Base-by-base conservation (phyloP, 306 rosid genomes). In the Amphicarpaea edgeworthii region DNA sequence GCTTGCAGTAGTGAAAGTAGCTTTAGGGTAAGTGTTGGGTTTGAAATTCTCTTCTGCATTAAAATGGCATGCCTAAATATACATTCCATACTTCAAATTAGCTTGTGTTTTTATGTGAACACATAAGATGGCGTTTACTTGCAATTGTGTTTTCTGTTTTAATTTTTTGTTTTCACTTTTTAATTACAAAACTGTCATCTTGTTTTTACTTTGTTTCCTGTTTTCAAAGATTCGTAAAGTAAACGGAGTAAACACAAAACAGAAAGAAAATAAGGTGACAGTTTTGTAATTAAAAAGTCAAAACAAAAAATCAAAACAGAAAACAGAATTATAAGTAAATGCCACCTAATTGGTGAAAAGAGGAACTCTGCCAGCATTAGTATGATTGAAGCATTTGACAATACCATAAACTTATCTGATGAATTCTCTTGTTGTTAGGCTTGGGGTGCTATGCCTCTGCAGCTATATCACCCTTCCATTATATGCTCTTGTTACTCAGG, bases 401-500 rank as follows among this genome's bases (percentile, higher is more conserved):
- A 38, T 11, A 42, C 34, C 58, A 38, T 73, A 7, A 57, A 70
- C 40, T 69, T 55, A 58, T 74, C 2, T 67, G 47, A 51, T 80
- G 61, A 73, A 21, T 61, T 77, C 73, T 72, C 7, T 1, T 60
- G 17, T 30, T 46, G 70, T 75, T 82, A 95, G 99, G 83, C 43
- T 85, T 63, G 84, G 8, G 8, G 97, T 75, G 23, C 83, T 95
- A 19, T 79, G 85, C 65, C 45, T 95, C 59, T 95, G 98, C 90
- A 90, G 99, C 90, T 95, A 95, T 73, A 91, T 89, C 11, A 95
- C 99, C 1, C 97, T 95, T 85, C 99, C 97, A 2, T 81, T 95
- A 6, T 90, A 95, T 84, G 93, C 97, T 78, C 97, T 95, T 51
- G 97, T 95, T 59, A 89, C 92, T 83, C 99, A 95, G 99, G 99